A percentile compares a stretch with the other conserved stretches of the same genome.
Conservation (phyloP, 306 rosid species). For the Astragalus glycyphyllos region DNA sequence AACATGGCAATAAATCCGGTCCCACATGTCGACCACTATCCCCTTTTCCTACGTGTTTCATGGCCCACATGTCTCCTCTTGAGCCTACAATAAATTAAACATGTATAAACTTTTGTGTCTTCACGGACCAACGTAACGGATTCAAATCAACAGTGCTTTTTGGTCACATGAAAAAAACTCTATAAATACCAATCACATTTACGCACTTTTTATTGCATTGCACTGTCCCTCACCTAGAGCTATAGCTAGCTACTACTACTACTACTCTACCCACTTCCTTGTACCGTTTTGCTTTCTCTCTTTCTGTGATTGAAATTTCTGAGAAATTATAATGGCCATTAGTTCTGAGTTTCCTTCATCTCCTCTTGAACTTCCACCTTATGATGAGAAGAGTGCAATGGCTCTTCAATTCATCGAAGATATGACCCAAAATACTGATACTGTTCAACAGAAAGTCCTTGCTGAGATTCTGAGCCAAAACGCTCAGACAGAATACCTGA, state of each 20-base stretch:
- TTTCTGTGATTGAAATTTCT: not conserved
- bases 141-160: not conserved
- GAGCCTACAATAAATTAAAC: conserved; percentile 18
- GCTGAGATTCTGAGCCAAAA: conserved; percentile 64
- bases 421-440: conserved; percentile 56
- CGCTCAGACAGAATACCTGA: conserved; percentile 69
- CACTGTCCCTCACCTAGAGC: not conserved
- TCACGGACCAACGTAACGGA: not conserved
- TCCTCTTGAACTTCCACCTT: conserved; percentile 48
- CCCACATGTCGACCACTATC: conserved; percentile 46
- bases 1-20: conserved; percentile 48
- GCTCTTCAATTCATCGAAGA: conserved; percentile 74
- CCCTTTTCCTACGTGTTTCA: conserved; percentile 34
- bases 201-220: not conserved
- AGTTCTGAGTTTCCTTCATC: conserved; percentile 42
- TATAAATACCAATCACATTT: conserved; percentile 48
- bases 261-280: not conserved
- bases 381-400: conserved; percentile 60
- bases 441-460: conserved; percentile 59
- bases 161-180: not conserved
- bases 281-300: not conserved
- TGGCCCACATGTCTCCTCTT: conserved; percentile 52
- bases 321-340: conserved; percentile 51
- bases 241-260: not conserved
- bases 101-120: not conserved